Conservation (phyloP, 139 green algal species). For the Chlamydomonas sp. region DNA sequence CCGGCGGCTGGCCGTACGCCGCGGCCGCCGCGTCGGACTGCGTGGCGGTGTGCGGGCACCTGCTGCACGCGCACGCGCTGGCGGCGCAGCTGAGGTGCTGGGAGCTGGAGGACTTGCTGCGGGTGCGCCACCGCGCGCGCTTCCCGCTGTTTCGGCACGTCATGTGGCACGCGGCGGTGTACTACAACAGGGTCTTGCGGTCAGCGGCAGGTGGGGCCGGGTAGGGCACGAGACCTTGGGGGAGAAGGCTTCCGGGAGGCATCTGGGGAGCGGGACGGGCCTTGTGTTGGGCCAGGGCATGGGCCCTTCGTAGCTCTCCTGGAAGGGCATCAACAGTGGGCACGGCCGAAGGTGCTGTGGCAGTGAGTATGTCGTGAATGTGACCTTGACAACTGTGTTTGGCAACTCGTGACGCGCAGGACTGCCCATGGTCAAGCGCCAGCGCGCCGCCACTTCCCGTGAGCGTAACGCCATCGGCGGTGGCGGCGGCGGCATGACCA, state of each 20-base stretch:
- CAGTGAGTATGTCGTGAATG: too few relatives aligned
- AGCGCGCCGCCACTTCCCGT: conserved; percentile 21
- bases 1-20: conserved; percentile 46
- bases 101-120: conserved; percentile 44
- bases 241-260: too few relatives aligned
- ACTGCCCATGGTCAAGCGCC: conserved; percentile 29
- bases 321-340: too few relatives aligned
- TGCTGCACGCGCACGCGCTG: conserved; percentile 35
- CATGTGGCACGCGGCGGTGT: conserved; percentile 48
- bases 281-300: too few relatives aligned
- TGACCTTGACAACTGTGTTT: too few relatives aligned
- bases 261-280: neutral
- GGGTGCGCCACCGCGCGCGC: conserved; percentile 32
- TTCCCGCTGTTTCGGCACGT: conserved; percentile 52
- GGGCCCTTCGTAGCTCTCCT: neutral
- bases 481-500: neutral
- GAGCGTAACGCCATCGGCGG: neutral
- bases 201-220: conserved; percentile 29
- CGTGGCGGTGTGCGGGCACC: neutral
- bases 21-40: conserved; percentile 28
- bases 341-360: too few relatives aligned
- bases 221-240: too few relatives aligned
- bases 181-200: conserved; percentile 27
- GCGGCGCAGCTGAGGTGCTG: conserved; percentile 23
- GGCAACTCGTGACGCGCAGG: neutral